These are phyloP conservation scores for Naganishia cerealis DNA, from an alignment of 1,284 basidiomycete species.

Conservation along the genomic window DNA sequence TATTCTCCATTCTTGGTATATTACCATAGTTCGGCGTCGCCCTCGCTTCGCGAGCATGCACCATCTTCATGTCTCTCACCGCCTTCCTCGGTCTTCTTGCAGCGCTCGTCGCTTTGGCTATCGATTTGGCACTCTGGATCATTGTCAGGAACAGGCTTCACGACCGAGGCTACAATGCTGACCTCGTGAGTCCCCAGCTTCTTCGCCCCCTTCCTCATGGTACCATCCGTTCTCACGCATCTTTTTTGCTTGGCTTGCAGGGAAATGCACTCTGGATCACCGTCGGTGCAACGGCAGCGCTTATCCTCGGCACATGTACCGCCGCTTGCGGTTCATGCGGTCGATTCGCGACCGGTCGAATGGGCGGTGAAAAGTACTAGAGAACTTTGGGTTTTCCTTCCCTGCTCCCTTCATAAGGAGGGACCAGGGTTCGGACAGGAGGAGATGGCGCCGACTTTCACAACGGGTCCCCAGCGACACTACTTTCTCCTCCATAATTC, in stretches of 20 bases:
- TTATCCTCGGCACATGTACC: slow-evolving; percentile 66
- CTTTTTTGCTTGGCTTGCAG: slow-evolving; percentile 29
- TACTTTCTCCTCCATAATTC: background rate
- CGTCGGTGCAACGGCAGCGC: slow-evolving; percentile 67
- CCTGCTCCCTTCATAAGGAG: background rate
- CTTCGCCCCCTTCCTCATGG: slow-evolving; percentile 38
- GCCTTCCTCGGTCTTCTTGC: slow-evolving; percentile 65
- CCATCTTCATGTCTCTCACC: slow-evolving; percentile 70
- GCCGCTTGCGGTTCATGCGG: slow-evolving; percentile 69
- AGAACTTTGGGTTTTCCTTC: background rate
- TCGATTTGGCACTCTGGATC: slow-evolving; percentile 77
- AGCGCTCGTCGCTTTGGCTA: slow-evolving; percentile 67
- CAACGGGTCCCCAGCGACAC: background rate
- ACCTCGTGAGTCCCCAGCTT: slow-evolving; percentile 61
- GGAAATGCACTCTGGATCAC: slow-evolving; percentile 61
- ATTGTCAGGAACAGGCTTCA: slow-evolving; percentile 64
- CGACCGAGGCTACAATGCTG: slow-evolving; percentile 55
- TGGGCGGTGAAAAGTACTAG: slow-evolving; percentile 51
- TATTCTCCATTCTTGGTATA: background rate
- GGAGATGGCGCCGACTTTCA: background rate
- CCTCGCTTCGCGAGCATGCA: slow-evolving; percentile 65
- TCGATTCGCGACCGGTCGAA: slow-evolving; percentile 56
- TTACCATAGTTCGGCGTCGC: slow-evolving; percentile 57
- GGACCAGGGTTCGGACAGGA: background rate
- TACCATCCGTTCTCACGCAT: background rate